Evolutionary conservation across 177 flowering plant genomes (phyloP), one percentile per base, ranked within the genome.

Genomic region (Vitis hybrid): DNA sequence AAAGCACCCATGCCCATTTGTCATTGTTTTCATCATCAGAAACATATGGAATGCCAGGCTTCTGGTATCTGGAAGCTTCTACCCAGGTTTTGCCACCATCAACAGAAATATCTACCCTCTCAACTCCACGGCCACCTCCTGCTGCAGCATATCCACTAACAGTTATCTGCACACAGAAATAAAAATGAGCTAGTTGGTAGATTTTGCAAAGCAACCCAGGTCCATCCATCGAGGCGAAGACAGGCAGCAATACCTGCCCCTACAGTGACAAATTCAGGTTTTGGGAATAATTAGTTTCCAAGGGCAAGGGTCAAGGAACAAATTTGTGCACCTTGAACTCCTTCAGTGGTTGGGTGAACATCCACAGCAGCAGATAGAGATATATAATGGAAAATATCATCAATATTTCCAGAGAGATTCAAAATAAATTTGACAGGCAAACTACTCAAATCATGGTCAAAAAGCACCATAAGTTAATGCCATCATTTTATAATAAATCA

Each of bases 71-170:
- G 4, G 81, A 73, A 17, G 97, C 98, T 84, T 95, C 98, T 23
- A 89, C 54, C 99, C 99, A 95, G 70, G 86, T 89, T 84, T 88
- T 90, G 32, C 99, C 97, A 65, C 98, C 94, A 76, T 95, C 97
- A 71, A 87, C 48, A 1, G 99, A 95, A 56, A 95, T 69, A 81
- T 93, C 99, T 45, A 95, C 97, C 60, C 99, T 84, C 72, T 95
- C 99, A 63, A 93, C 92, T 65, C 99, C 99, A 65, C 98, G 93
- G 12, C 99, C 98, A 71, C 97, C 98, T 73, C 99, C 98, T 60
- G 99, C 81, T 56, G 72, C 92, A 26, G 98, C 99, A 79, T 95
- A 95, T 51, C 99, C 99, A 77, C 84, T 79, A 11, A 95, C 72
- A 7, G 74, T 88, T 71, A 89, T 67, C 97, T 93, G 85, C 68